These are phyloP conservation scores for Dactylellina parvicollis DNA, from an alignment of 2,329 filamentous ascomycete species.

Conservation along the genomic window DNA sequence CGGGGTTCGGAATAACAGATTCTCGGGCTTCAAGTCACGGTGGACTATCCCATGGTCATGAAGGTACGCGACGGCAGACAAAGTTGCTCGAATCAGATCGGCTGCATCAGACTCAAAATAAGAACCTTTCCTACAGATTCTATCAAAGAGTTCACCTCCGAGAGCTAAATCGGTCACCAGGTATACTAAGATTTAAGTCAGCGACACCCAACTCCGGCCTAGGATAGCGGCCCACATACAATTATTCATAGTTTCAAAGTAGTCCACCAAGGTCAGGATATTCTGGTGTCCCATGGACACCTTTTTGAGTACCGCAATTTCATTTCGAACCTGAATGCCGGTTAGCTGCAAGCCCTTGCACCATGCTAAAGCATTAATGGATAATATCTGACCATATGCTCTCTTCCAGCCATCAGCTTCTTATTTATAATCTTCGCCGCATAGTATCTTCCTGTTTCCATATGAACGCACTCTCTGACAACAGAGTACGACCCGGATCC, in stretches of 20 bases:
- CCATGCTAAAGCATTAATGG: neutral
- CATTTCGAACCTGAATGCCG: constrained; percentile 71
- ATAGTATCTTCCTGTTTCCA: constrained; percentile 97
- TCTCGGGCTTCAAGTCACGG: constrained; percentile 96
- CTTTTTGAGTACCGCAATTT: constrained; percentile 95
- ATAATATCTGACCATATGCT: constrained; percentile 82
- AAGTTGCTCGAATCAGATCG: constrained; percentile 90
- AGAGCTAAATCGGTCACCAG: constrained; percentile 96
- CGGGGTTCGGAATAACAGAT: constrained; percentile 92
- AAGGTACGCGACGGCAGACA: constrained; percentile 97
- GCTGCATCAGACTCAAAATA: constrained; percentile 98
- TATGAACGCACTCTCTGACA: constrained; percentile 98
- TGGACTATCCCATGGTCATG: constrained; percentile 99
- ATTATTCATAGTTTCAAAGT: constrained; percentile 99
- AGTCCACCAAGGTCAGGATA: constrained; percentile 96
- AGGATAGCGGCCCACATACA: constrained; percentile 63
- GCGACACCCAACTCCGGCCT: neutral
- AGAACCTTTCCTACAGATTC: constrained; percentile 96
- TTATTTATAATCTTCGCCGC: constrained; percentile 99
- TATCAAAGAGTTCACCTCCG: constrained; percentile 95
- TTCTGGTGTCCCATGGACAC: constrained; percentile 99
- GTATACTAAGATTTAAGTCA: constrained; percentile 69
- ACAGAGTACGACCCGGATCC: constrained; percentile 97
- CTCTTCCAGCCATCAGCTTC: constrained; percentile 92
- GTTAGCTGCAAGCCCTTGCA: constrained; percentile 1